Base-by-base conservation (phyloP, 2,329 filamentous ascomycete genomes). In the Talaromyces verruculosus region DNA sequence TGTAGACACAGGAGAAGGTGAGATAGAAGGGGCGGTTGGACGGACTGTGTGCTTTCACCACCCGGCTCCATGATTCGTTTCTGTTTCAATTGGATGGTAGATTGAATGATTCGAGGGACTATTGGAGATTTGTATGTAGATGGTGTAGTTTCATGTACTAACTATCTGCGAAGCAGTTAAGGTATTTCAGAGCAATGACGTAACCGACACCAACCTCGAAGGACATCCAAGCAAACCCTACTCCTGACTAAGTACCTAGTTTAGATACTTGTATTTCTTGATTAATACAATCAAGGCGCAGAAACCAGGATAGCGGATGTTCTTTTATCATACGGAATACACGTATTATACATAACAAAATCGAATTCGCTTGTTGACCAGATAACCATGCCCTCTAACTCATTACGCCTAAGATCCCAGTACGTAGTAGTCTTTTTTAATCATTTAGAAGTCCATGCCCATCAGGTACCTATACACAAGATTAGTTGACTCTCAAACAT, bases 401-500 rank as follows among this genome's bases (percentile, higher is more conserved):
- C 25, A 19, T 43, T 53, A 55, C 61, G 60, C 60, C 45, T 22
- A 28, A 49, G 5, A 53, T 33, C 41, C 45, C 43, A 55, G 11
- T 39, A 37, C 19, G 13, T 33, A 22, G 37, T 10, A 53, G n/a
- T 8, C 5, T 63, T 64, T 67, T 47, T 25, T 53, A 51, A 6
- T 30, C 15, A 5, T 65, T 65, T 74, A 86, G 70, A 87, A 85
- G 66, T 93, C 91, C 89, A 95, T 93, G 69, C 89, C 91, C 91
- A 96, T 94, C 65, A 78, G 67, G 61, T 78, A 78, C 61, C 77
- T 79, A 55, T 10, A 10, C 25, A 89, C 19, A 59, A 30, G 41
- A 30, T 58, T 58, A 47, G 53, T 28, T 28, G 25, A 19, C 2
- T 33, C 17, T 68, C 35, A 69, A 62, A 11, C 2, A 64, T 69